Conservation (phyloP, 495 filamentous ascomycete species). For the Diplogelasinospora grovesii region DNA sequence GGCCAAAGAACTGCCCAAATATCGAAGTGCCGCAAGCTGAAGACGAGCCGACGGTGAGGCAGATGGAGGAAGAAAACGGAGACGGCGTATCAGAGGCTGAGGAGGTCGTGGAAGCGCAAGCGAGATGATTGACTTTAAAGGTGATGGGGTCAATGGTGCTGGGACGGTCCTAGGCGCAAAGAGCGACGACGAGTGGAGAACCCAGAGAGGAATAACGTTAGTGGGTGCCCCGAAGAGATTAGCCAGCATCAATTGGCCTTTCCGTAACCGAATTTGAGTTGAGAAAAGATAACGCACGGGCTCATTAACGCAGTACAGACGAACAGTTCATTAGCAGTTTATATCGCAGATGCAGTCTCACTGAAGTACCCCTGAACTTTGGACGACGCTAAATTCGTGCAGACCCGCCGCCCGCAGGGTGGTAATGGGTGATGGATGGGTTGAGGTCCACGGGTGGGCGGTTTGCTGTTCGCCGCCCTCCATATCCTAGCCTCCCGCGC, state of each 20-base stretch:
- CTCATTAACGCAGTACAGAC: too few relatives aligned
- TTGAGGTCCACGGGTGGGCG: constrained; percentile 5
- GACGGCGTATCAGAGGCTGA: constrained; percentile 30
- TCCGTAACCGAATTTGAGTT: too few relatives aligned
- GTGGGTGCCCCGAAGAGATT: constrained; percentile 31
- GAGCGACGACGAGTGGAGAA: constrained; percentile 23
- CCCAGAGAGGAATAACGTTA: constrained; percentile 8
- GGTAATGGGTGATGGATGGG: background rate
- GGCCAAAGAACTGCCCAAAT: constrained; percentile 15
- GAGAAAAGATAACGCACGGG: constrained; percentile 11
- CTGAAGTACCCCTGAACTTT: background rate
- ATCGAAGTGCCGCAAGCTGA: constrained; percentile 17
- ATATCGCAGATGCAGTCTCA: constrained; percentile 5
- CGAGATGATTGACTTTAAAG: constrained; percentile 43
- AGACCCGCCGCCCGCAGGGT: constrained; percentile 18
- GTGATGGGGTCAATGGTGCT: constrained; percentile 33
- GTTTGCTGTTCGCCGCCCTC: constrained; percentile 5
- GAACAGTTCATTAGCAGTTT: constrained; percentile 8
- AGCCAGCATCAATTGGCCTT: too few relatives aligned
- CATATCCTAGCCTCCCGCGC: too few relatives aligned
- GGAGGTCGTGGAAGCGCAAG: constrained; percentile 38
- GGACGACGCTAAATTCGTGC: constrained; percentile 16
- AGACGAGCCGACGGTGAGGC: constrained; percentile 22
- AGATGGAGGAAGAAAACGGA: constrained; percentile 18
- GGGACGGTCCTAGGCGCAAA: constrained; percentile 29